phyloP scores from a whole-genome alignment of 352 stramenopile genomes.

The Thalassiosira exigua region DNA sequence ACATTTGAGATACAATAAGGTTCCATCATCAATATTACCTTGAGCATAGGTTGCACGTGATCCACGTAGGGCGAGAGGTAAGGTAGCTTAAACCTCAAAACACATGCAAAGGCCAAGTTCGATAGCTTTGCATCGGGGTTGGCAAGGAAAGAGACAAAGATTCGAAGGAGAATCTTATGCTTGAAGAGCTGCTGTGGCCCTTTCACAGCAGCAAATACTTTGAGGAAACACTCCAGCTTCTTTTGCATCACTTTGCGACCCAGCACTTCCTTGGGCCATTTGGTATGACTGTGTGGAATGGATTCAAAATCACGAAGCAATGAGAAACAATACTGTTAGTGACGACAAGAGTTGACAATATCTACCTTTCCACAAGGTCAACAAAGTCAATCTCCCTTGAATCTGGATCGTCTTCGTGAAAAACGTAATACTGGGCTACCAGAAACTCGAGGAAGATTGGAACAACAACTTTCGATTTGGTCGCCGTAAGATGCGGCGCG shows the following conservation, averaged over 20 bases:
- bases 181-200: conserved; percentile 82
- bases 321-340: no score
- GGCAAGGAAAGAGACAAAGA: conserved; percentile 75
- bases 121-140: conserved; percentile 73
- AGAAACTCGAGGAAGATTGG: conserved; percentile 85
- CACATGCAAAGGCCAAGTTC: conserved; percentile 71
- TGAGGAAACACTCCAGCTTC: conserved; percentile 75
- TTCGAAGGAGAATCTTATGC: conserved; percentile 68
- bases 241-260: conserved; percentile 66
- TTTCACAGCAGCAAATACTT: conserved; percentile 80
- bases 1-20: no score
- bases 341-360: conserved; percentile 11
- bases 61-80: conserved; percentile 74
- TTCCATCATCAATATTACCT: no score
- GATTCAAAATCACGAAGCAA: no score
- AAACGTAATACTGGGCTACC: conserved; percentile 76
- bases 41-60: conserved; percentile 63
- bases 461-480: conserved; percentile 80
- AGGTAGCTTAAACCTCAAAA: conserved; percentile 80
- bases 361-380: conserved; percentile 42
- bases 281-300: conserved; percentile 3
- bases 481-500: conserved; percentile 67
- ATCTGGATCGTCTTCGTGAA: conserved; percentile 79
- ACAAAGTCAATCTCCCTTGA: conserved; percentile 68
- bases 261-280: conserved; percentile 57